Base-by-base conservation (phyloP, 257 asterid species). In the Nicotiana otophora region DNA sequence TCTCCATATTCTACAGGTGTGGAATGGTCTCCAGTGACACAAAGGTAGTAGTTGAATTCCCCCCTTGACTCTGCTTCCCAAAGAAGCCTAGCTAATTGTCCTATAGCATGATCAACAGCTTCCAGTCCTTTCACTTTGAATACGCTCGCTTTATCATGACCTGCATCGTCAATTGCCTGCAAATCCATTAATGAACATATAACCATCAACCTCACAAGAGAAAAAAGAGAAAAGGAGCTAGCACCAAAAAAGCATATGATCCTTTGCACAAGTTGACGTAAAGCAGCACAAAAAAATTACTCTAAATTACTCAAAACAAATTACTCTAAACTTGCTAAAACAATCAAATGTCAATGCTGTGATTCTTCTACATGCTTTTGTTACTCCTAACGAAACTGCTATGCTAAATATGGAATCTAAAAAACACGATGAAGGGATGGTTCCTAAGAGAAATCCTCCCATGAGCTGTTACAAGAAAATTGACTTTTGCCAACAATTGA, bases 1-100 rank as follows among this genome's bases (percentile, higher is more conserved):
- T 96, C 99, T n/a, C 98, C 99, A 62, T 93, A 96, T 83, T 96
- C 99, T 64, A 96, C 99, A 11, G 99, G 99, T 51, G 99, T 96
- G 28, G 99, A 96, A 81, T 96, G 99, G 84, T 96, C 99, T 28
- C 98, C 99, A 0, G 98, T 94, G 77, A 96, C 89, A 84, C 98
- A 96, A 42, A 96, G 82, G 89, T 87, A 91, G 78, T 92, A 96
- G 39, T 90, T 90, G 79, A 90, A 96, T 31, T 78, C 84, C 46
- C 98, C 97, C 0, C 88, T 83, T 46, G 97, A 87, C 81, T 96
- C 98, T 20, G 93, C 88, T 86, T 89, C 87, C 97, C 97, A 94
- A 55, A 96, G 97, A 82, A 94, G 97, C 86, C 82, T 91, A 15
- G 97, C 97, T 83, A 96, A 87, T 89, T 96, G 99, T 10, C 97